phyloP scores from a whole-genome alignment of 2,329 filamentous ascomycete genomes.

The Ophiocordyceps camponoti-leonardi region DNA sequence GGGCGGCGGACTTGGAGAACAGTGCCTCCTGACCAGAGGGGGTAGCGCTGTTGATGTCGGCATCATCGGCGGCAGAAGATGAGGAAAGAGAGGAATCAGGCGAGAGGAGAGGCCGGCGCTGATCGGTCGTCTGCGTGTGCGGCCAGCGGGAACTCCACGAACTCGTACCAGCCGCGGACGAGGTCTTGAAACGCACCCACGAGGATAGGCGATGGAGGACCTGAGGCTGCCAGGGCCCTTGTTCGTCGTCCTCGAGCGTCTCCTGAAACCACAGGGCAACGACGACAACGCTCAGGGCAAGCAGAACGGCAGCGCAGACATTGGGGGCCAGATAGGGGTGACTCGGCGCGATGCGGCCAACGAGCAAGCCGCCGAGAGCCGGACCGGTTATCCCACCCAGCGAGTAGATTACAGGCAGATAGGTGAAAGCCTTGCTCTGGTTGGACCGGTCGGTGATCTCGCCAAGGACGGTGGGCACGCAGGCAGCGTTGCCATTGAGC shows the following conservation, averaged over 20 bases:
- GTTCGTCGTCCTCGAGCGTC: conserved; percentile 29
- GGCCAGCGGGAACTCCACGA: conserved; percentile 24
- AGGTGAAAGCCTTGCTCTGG: conserved; percentile 84
- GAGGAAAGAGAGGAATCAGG: conserved; percentile 9
- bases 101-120: conserved; percentile 13
- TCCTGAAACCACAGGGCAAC: conserved; percentile 75
- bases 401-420: conserved; percentile 90
- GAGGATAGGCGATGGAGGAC: conserved; percentile 16
- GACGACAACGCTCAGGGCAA: conserved; percentile 55
- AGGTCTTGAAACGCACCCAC: conserved; percentile 8
- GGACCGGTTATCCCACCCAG: conserved; percentile 87
- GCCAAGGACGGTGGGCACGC: conserved; percentile 84
- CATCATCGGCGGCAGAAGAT: neutral
- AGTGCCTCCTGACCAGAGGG: neutral
- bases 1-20: neutral
- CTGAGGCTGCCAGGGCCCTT: conserved; percentile 12
- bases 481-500: conserved; percentile 86
- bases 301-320: conserved; percentile 53
- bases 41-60: conserved; percentile 5
- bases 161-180: conserved; percentile 6
- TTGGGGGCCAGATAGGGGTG: conserved; percentile 78
- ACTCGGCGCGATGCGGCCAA: conserved; percentile 37
- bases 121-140: conserved; percentile 4
- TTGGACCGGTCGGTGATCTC: conserved; percentile 93
- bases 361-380: conserved; percentile 71